Evolutionary conservation across 257 asterid genomes (phyloP), one percentile per base, ranked within the genome.

Genomic region (Ilex asprella): DNA sequence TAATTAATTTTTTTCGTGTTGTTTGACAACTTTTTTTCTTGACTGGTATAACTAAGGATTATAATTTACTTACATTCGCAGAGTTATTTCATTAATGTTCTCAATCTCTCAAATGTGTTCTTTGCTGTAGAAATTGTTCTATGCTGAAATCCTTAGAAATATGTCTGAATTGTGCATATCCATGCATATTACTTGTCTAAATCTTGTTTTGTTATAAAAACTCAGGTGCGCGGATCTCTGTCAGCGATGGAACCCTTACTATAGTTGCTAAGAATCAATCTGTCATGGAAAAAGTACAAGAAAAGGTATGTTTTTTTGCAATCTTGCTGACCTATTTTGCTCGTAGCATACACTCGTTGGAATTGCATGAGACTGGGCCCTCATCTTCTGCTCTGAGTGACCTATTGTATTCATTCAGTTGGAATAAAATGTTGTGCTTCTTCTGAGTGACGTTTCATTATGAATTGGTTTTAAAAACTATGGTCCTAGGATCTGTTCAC

Each of bases 141-240:
- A 16, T 27, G 30, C 6, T 70, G 46, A 60, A 51, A 63, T 41
- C 31, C 55, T 55, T 53, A 15, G 57, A 58, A 30, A 10, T 10
- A 46, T 7, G 10, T 46, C 52, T 46, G n/a, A 14, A 46, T 10
- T 46, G 10, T 46, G 11, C 13, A 4, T 46, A 10, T 46, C 15
- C 13, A 46, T 46, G 52, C 41, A 21, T 21, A 21, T 21, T 21
- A 21, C 27, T 21, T 21, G 27, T 49, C 27, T 31, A 56, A 62
- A 31, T 27, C 31, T 53, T 41, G 31, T 5, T 6, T 58, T 60
- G n/a, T 11, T 69, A 53, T 71, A 21, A 56, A 74, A 68, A 54
- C 64, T 64, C 84, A 92, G 97, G 99, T 70, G 97, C 87, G 58
- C 79, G 80, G 85, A 83, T 93, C 57, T 83, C 94, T 39, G 92